phyloP scores from a whole-genome alignment of 192 early-diverging fungal species.

The Spizellomyces sp. region DNA sequence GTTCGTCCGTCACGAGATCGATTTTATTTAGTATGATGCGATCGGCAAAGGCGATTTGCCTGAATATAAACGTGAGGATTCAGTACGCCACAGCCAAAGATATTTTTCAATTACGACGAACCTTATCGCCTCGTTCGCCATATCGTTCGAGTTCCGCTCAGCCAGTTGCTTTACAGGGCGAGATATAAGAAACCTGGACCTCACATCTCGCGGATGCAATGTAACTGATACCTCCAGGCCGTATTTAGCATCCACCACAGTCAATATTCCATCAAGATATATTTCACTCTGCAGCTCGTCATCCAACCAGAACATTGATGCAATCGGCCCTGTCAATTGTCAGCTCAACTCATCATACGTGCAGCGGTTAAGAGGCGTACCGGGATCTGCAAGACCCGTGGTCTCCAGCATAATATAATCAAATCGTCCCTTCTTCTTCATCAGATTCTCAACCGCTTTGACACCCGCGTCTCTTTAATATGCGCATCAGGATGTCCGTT shows the following conservation, averaged over 20 bases:
- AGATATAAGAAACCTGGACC: background rate
- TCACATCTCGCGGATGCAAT: background rate
- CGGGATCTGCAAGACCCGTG: slow-evolving; percentile 76
- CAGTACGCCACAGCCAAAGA: background rate
- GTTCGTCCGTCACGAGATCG: slow-evolving; percentile 61
- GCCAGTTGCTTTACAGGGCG: slow-evolving; percentile 44
- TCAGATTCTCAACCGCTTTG: slow-evolving; percentile 88
- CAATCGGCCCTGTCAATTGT: slow-evolving; percentile 71
- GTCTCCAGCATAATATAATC: slow-evolving; percentile 98
- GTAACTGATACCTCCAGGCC: slow-evolving; percentile 10
- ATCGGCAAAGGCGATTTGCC: slow-evolving; percentile 86
- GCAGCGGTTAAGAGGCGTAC: background rate
- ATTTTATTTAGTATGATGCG: slow-evolving; percentile 86
- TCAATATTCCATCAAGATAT: slow-evolving; percentile 88
- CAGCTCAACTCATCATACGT: background rate
- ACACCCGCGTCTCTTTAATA: slow-evolving; percentile 83
- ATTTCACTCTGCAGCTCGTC: slow-evolving; percentile 89
- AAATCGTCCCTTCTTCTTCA: slow-evolving; percentile 90
- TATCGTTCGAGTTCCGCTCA: slow-evolving; percentile 55
- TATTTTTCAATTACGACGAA: slow-evolving; percentile 35
- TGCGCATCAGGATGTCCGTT: background rate
- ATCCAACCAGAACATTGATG: slow-evolving; percentile 96
- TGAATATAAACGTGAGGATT: slow-evolving; percentile 16
- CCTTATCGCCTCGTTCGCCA: slow-evolving; percentile 76
- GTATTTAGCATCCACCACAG: slow-evolving; percentile 78